Percentiles rank a stretch among this genome's conserved stretches.
These are phyloP conservation scores for Aspergillus asperescens DNA, from an alignment of 495 filamentous ascomycete species.

Conservation along the genomic window DNA sequence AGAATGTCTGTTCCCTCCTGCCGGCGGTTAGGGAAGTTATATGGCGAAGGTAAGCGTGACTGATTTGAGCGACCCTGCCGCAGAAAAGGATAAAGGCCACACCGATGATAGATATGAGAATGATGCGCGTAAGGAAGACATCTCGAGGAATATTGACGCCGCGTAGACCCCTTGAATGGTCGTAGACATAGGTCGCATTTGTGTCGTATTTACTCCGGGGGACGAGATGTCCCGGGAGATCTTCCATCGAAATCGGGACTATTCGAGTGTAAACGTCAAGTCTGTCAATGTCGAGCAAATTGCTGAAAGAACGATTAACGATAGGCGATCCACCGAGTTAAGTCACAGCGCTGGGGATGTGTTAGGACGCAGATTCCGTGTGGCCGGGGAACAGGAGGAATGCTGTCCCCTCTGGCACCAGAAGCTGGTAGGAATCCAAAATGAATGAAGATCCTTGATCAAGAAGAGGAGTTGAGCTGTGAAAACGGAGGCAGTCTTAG, in stretches of 20 bases:
- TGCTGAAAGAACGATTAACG: not conserved
- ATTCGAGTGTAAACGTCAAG: not conserved
- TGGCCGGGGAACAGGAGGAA: slow-evolving; percentile 12
- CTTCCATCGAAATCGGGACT: slow-evolving; percentile 31
- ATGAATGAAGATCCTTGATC: not conserved
- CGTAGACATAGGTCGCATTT: slow-evolving; percentile 41
- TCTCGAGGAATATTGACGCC: slow-evolving; percentile 44
- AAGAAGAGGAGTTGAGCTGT: not conserved
- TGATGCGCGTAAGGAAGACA: slow-evolving; percentile 37
- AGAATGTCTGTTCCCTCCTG: slow-evolving; percentile 50
- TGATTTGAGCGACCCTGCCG: slow-evolving; percentile 54
- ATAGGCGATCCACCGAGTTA: not conserved
- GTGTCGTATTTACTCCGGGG: slow-evolving; percentile 29
- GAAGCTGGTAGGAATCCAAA: not conserved
- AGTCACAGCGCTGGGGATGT: not conserved
- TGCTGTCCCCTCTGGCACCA: not conserved
- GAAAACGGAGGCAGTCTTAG: not conserved
- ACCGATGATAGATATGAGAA: slow-evolving; percentile 43
- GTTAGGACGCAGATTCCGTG: not conserved
- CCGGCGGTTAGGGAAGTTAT: slow-evolving; percentile 57
- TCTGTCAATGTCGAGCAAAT: not conserved
- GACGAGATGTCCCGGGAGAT: slow-evolving; percentile 24
- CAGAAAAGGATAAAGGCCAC: slow-evolving; percentile 51
- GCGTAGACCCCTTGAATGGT: slow-evolving; percentile 38
- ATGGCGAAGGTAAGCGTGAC: slow-evolving; percentile 65